Conservation (phyloP, 2,329 filamentous ascomycete genomes). For the Botrytis deweyae region DNA sequence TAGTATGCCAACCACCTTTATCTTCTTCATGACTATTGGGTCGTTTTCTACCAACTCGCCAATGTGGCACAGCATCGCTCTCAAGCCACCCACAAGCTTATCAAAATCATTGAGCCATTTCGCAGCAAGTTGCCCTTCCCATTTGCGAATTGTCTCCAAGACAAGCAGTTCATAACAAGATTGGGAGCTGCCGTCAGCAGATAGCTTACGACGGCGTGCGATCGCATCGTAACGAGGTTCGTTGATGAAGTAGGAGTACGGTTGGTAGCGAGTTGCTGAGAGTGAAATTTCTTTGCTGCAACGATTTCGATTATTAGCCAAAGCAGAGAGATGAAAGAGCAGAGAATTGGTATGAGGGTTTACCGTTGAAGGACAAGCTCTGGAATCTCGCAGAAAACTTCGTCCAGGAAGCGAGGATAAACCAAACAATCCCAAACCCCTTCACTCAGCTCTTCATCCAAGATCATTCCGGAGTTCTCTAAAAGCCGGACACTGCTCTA, state of each 20-base stretch:
- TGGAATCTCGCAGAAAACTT: background rate
- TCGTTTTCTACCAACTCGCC: background rate
- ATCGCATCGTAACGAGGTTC: background rate
- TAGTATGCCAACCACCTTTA: background rate
- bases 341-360: background rate
- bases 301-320: background rate
- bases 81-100: background rate
- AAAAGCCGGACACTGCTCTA: background rate
- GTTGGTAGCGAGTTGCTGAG: background rate
- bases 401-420: background rate
- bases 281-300: background rate
- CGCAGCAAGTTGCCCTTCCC: background rate
- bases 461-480: background rate
- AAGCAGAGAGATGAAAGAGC: background rate
- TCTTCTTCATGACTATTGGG: background rate
- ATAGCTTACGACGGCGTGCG: background rate
- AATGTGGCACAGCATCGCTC: background rate
- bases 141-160: background rate
- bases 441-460: background rate
- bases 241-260: background rate
- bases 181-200: background rate
- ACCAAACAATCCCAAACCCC: background rate
- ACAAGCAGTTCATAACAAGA: background rate
- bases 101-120: background rate
- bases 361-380: background rate